A percentile compares a stretch with the other conserved stretches of the same genome.
These are phyloP conservation scores for Naganishia vishniacii DNA, from an alignment of 768 basidiomycete species.

Conservation along the genomic window DNA sequence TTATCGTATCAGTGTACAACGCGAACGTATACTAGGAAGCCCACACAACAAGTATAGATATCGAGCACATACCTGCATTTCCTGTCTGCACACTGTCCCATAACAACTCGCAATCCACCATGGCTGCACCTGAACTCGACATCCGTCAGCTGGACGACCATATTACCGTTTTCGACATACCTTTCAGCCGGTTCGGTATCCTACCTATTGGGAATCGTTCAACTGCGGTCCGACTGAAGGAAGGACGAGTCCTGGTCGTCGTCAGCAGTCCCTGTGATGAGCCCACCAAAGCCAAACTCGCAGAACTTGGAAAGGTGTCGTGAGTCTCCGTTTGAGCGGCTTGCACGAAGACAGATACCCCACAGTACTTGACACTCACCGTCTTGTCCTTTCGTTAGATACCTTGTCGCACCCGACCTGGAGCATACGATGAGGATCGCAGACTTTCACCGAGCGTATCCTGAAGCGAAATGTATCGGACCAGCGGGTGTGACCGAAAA, in stretches of 20 bases:
- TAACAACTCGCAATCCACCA: too few species aligned
- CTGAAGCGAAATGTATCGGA: conserved; percentile 55
- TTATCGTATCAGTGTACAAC: too few species aligned
- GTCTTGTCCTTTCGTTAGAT: conserved; percentile 32
- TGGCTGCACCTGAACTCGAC: conserved; percentile 30
- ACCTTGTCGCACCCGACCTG: conserved; percentile 49
- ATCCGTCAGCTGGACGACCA: conserved; percentile 45
- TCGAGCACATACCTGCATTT: too few species aligned
- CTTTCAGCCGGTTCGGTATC: conserved; percentile 57
- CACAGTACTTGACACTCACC: too few species aligned
- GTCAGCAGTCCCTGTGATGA: conserved; percentile 68
- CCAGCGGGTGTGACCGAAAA: conserved; percentile 56
- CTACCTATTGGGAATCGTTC: conserved; percentile 76
- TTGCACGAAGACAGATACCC: too few species aligned
- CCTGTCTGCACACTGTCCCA: too few species aligned
- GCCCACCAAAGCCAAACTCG: conserved; percentile 61
- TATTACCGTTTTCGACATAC: conserved; percentile 48
- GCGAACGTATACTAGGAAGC: too few species aligned
- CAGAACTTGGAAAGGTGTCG: conserved; percentile 66
- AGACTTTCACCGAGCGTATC: conserved; percentile 59
- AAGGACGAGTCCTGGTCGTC: conserved; percentile 70
- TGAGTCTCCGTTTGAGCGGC: too few species aligned
- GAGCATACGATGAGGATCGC: conserved; percentile 49
- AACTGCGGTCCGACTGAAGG: conserved; percentile 66
- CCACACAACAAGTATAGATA: too few species aligned